These are phyloP conservation scores for Tolypocladium sp. DNA, from an alignment of 2,329 filamentous ascomycete species.

Conservation along the genomic window DNA sequence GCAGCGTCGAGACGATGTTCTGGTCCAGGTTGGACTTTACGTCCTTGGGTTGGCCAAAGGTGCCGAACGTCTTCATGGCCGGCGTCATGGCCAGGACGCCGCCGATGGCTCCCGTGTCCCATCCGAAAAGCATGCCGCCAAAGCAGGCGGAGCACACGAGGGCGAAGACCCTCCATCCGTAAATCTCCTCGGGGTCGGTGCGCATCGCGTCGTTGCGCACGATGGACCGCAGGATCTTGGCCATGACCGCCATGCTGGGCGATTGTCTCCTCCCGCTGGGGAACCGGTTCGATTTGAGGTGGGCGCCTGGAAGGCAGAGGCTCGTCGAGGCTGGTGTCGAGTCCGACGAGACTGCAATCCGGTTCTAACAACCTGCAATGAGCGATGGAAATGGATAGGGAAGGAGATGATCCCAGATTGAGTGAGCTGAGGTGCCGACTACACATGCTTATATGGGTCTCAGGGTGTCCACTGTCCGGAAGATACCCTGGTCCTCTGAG, in stretches of 20 bases:
- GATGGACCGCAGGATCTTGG: slow-evolving; percentile 41
- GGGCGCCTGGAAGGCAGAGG: neutral
- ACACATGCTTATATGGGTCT: neutral
- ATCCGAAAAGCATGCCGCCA: slow-evolving; percentile 47
- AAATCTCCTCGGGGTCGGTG: slow-evolving; percentile 56
- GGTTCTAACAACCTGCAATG: neutral
- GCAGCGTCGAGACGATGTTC: slow-evolving; percentile 62
- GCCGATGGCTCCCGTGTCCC: slow-evolving; percentile 56
- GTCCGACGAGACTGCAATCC: neutral
- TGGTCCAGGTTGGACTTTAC: slow-evolving; percentile 45
- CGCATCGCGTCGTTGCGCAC: slow-evolving; percentile 66
- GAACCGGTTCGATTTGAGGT: neutral
- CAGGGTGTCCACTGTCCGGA: neutral
- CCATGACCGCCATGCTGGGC: slow-evolving; percentile 27
- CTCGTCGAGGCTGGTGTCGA: neutral
- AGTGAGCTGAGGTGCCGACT: neutral
- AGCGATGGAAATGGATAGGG: neutral
- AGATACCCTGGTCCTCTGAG: neutral
- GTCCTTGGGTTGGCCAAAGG: slow-evolving; percentile 14
- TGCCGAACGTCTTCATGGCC: slow-evolving; percentile 39
- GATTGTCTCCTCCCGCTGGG: neutral
- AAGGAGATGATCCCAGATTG: too few species aligned
- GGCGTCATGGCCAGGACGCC: slow-evolving; percentile 53
- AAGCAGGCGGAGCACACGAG: slow-evolving; percentile 59
- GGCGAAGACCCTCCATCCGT: slow-evolving; percentile 59